Base-by-base conservation (phyloP, 2,329 filamentous ascomycete species). In the Coniochaeta sp. region DNA sequence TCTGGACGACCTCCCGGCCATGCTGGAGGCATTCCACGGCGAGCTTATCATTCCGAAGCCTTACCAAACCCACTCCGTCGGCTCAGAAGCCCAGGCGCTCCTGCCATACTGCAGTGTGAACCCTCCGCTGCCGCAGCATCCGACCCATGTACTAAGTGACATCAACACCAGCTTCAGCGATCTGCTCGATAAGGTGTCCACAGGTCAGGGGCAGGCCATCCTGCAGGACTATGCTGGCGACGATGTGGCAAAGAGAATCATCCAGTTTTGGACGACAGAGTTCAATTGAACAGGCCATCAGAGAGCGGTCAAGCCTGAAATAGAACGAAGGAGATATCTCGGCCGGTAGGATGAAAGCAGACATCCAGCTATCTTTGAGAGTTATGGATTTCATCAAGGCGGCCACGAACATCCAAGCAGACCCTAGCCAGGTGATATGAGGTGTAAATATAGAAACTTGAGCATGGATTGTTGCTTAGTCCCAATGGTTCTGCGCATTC, bases 11-110 rank as follows among this genome's bases (percentile, higher is more conserved):
- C 68, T 81, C 17, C 69, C 73, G n/a, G 58, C 65, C 1, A 72
- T 69, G 11, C 67, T 84, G 24, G 67, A 70, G n/a, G 64, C 69
- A 0, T 75, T 82, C 60, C 69, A 71, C 58, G 65, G 65, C 54
- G 70, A 74, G 61, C 62, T 73, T 24, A 9, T 33, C 17, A 56
- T 50, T 7, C 47, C 60, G 24, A 36, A 38, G 19, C 47, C 34
- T 26, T n/a, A 5, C 43, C 12, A 40, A 61, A 8, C 19, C 33
- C 38, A 59, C 63, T 19, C 50, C 67, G 24, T 28, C 17, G 31
- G 34, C 14, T 4, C 17, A 19, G 54, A 57, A 33, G 52, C 43
- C 58, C 31, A 1, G 63, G 64, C 50, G n/a, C 66, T 76, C 43
- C 68, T 77, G 28, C 70, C 72, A 5, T 70, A 71, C 60, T 74